A percentile compares a stretch with the other conserved stretches of the same genome.
Conservation (phyloP, 805 yeast genomes). For the Nakazawaea siamensis region DNA sequence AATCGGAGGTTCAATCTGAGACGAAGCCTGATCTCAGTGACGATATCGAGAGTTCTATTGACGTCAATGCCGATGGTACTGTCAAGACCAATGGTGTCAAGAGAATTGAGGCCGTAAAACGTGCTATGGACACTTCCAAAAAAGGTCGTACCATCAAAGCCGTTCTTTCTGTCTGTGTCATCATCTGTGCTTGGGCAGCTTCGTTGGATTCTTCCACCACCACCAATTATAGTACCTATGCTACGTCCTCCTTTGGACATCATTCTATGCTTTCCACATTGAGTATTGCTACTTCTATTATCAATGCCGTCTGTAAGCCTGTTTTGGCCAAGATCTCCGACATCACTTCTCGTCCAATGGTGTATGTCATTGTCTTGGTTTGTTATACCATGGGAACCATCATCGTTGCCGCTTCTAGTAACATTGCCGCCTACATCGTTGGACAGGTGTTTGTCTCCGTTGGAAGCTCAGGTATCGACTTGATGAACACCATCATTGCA, state of each 20-base stretch:
- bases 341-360: conserved; percentile 52
- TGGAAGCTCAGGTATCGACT: conserved; percentile 58
- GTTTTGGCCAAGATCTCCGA: conserved; percentile 58
- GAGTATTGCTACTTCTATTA: conserved; percentile 47
- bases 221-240: conserved; percentile 41
- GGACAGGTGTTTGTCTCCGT: conserved; percentile 51
- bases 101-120: background rate
- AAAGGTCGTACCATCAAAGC: background rate
- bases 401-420: conserved; percentile 51
- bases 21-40: background rate
- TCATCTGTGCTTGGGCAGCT: conserved; percentile 38
- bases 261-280: conserved; percentile 56
- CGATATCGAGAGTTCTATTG: background rate
- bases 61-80: background rate
- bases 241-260: conserved; percentile 41
- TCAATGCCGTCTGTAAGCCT: conserved; percentile 64
- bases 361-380: conserved; percentile 38
- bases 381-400: conserved; percentile 58
- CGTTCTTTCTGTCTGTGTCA: background rate
- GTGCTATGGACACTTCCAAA: background rate
- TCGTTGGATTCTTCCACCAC: conserved; percentile 49
- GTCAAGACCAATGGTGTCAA: background rate
- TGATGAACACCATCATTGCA: conserved; percentile 47
- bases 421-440: conserved; percentile 51
- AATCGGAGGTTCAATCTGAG: background rate